phyloP scores from a whole-genome alignment of 1,284 basidiomycete species.

The Violaceomyces palustris region DNA sequence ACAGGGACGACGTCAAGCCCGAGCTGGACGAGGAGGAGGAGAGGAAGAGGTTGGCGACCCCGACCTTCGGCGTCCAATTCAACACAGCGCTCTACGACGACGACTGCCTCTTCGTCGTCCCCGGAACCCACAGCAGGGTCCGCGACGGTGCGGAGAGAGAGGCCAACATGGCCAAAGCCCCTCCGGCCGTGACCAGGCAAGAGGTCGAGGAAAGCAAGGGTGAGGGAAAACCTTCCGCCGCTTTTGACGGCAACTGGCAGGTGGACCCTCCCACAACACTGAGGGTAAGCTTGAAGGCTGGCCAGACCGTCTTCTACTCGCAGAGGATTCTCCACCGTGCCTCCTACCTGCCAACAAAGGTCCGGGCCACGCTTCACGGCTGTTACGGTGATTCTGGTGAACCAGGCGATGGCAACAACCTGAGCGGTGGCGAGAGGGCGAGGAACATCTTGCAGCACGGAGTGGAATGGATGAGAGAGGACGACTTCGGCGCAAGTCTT shows the following conservation, averaged over 20 bases:
- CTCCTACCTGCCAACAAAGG: constrained; percentile 60
- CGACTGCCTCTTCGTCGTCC: constrained; percentile 69
- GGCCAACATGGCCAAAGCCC: constrained; percentile 30
- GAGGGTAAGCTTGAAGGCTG: constrained; percentile 62
- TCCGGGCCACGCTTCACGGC: constrained; percentile 69
- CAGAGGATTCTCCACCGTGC: constrained; percentile 74
- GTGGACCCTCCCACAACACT: constrained; percentile 61
- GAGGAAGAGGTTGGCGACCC: constrained; percentile 59
- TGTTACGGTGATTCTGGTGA: constrained; percentile 62
- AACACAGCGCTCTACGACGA: constrained; percentile 75
- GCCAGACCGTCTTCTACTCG: constrained; percentile 77
- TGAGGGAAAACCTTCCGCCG: no score
- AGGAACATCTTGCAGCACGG: constrained; percentile 72
- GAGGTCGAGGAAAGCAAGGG: background rate
- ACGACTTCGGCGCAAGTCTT: constrained; percentile 59
- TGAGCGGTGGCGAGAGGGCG: constrained; percentile 57
- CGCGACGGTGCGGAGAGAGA: constrained; percentile 61
- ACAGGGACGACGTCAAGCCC: constrained; percentile 71
- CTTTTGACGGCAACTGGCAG: constrained; percentile 57
- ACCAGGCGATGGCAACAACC: constrained; percentile 3
- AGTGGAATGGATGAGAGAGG: constrained; percentile 67
- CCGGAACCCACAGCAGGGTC: constrained; percentile 63
- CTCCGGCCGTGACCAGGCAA: constrained; percentile 6
- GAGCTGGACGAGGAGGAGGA: constrained; percentile 66
- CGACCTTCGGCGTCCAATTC: constrained; percentile 74